Evolutionary conservation across 164 flowering plant genomes (phyloP).

Genomic region (Santalum album): DNA sequence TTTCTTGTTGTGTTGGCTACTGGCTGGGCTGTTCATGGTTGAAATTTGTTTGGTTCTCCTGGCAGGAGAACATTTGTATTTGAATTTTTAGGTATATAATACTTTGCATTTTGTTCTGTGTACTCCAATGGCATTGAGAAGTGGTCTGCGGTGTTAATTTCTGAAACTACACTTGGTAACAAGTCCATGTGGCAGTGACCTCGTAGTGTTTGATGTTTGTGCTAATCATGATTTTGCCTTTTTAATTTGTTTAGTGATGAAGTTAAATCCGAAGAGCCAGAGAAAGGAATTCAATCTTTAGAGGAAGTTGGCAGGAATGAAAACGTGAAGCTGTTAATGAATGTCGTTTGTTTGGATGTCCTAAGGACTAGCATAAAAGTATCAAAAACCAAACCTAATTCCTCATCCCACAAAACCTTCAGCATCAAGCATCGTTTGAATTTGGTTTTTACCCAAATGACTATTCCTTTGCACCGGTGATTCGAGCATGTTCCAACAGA

Average conservation of each 20-base stretch:
- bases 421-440: no score
- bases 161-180: no score
- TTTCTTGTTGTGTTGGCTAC: slow-evolving; percentile 37
- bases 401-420: no score
- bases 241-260: slow-evolving; percentile 16
- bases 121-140: no score
- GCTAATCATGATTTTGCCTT: no score
- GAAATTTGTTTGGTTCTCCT: slow-evolving; percentile 17
- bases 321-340: slow-evolving; percentile 35
- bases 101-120: no score
- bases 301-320: slow-evolving; percentile 21
- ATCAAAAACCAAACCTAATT: no score
- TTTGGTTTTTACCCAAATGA: slow-evolving; percentile 53
- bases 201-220: no score
- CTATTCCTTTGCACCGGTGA: slow-evolving; percentile 52
- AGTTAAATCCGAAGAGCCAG: slow-evolving; percentile 13
- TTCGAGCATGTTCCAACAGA: slow-evolving; percentile 53
- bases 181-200: no score
- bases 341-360: no score
- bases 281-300: slow-evolving; percentile 13
- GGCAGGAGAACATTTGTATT: background rate
- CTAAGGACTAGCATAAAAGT: no score
- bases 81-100: slow-evolving; percentile 20
- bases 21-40: slow-evolving; percentile 38
- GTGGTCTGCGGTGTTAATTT: no score